A percentile compares a stretch with the other conserved stretches of the same genome.
These are phyloP conservation scores for Meredithiella fracta DNA, from an alignment of 2,329 filamentous ascomycete genomes.

Conservation along the genomic window DNA sequence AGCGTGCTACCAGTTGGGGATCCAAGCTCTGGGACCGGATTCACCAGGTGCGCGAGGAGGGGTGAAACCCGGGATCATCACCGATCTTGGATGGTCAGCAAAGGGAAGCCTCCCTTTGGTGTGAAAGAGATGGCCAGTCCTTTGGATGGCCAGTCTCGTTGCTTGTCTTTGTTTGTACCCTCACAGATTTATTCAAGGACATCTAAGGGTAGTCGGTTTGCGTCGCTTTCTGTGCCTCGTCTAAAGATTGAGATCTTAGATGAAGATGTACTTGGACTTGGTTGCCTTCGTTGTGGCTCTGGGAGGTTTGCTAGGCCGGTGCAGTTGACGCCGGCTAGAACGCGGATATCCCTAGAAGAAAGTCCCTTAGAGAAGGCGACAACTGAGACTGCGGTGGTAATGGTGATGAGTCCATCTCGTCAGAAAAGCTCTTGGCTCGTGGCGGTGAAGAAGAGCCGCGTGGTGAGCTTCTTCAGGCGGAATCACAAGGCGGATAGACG, in stretches of 20 bases:
- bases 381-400: background rate
- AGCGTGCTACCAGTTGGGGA: constrained; percentile 8
- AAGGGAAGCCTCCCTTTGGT: background rate
- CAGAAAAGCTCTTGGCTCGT: too few species aligned
- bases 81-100: background rate
- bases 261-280: too few species aligned
- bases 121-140: too few species aligned
- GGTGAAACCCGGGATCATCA: background rate
- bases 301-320: background rate
- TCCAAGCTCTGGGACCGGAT: constrained; percentile 5
- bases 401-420: background rate
- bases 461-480: too few species aligned
- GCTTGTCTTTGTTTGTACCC: too few species aligned
- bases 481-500: too few species aligned
- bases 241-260: too few species aligned
- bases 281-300: background rate
- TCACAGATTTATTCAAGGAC: too few species aligned
- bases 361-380: background rate
- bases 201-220: too few species aligned
- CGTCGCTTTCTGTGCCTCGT: too few species aligned
- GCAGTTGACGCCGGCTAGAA: background rate
- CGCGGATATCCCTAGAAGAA: background rate
- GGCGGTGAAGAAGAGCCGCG: too few species aligned
- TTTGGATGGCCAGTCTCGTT: too few species aligned
- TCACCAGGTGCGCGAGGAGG: background rate